Base-by-base conservation (phyloP, 2,329 filamentous ascomycete genomes). In the Xylariales sp. region DNA sequence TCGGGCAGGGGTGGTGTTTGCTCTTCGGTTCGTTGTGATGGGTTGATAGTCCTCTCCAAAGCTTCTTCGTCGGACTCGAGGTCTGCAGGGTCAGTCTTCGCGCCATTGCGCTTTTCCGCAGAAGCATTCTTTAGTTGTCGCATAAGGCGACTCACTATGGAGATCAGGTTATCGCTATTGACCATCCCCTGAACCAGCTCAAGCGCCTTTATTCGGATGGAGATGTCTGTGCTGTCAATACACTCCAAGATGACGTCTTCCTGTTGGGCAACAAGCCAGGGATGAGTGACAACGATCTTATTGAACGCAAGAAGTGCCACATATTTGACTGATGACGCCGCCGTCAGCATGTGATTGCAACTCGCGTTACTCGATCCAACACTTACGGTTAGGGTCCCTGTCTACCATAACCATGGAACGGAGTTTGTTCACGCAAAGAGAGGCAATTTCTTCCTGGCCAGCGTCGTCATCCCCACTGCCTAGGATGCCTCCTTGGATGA, bases 191-290 rank as follows among this genome's bases (percentile, higher is more conserved):
- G 86, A 2, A 93, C 90, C 18, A 98, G 74, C 52, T 97, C 89
- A 25, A 98, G 71, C 4, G 93, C 90, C 59, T 95, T 86, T 61
- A 95, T 83, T 46, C 93, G 84, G 56, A 98, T 98, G 4, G 90
- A 95, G 46, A 98, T 93, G 56, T 98, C 93, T 1, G 87, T 75
- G 60, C 95, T 95, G 60, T 97, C 93, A 53, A 98, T 88, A 59
- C 93, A 98, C 55, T 94, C 86, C 60, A 98, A 73, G 48, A 98
- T 96, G 35, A 97, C 91, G 63, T 97, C 91, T 61, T 95, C 88
- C 59, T 98, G 93, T 59, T 91, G 78, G 4, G 88, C 83, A 20
- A 98, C 93, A 22, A 98, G 76, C 58, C 84, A 82, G 3, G 91
- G 86, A 59, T 98, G 90, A 0, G 90, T 93, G 15, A 78, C 64